These are phyloP conservation scores for Lachancea dasiensis DNA, from an alignment of 805 yeast genomes.

Conservation along the genomic window DNA sequence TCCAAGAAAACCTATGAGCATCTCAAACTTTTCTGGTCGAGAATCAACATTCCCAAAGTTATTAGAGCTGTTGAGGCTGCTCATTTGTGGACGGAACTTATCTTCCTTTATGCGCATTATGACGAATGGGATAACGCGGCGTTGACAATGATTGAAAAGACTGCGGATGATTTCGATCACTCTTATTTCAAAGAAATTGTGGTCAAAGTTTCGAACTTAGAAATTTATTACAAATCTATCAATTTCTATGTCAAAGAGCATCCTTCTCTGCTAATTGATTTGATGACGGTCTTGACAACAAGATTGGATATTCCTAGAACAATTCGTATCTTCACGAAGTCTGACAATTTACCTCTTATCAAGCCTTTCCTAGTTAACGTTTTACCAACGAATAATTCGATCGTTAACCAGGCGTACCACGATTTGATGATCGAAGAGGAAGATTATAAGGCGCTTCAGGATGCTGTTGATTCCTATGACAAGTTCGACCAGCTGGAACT, in stretches of 20 bases:
- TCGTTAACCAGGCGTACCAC: slow-evolving; percentile 93
- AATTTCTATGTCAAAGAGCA: slow-evolving; percentile 90
- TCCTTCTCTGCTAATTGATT: slow-evolving; percentile 83
- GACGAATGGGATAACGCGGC: slow-evolving; percentile 99
- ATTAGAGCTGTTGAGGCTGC: slow-evolving; percentile 89
- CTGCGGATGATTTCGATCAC: slow-evolving; percentile 91
- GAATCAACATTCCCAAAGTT: slow-evolving; percentile 96
- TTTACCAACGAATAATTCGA: slow-evolving; percentile 79
- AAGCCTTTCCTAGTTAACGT: slow-evolving; percentile 93
- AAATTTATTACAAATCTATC: slow-evolving; percentile 94
- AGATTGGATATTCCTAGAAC: slow-evolving; percentile 93
- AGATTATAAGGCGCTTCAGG: slow-evolving; percentile 83
- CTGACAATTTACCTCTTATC: slow-evolving; percentile 93
- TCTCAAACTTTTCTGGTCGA: slow-evolving; percentile 94
- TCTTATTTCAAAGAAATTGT: slow-evolving; percentile 88
- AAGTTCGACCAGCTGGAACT: slow-evolving; percentile 88
- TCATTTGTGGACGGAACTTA: slow-evolving; percentile 93
- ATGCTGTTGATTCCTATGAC: slow-evolving; percentile 83
- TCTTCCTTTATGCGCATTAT: slow-evolving; percentile 94
- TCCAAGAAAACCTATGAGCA: slow-evolving; percentile 94
- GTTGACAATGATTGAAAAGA: slow-evolving; percentile 89
- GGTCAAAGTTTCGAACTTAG: slow-evolving; percentile 92
- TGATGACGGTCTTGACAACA: slow-evolving; percentile 76
- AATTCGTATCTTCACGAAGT: slow-evolving; percentile 87
- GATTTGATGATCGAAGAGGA: slow-evolving; percentile 94